phyloP scores from a whole-genome alignment of 805 yeast species.

The Metschnikowia proteae region DNA sequence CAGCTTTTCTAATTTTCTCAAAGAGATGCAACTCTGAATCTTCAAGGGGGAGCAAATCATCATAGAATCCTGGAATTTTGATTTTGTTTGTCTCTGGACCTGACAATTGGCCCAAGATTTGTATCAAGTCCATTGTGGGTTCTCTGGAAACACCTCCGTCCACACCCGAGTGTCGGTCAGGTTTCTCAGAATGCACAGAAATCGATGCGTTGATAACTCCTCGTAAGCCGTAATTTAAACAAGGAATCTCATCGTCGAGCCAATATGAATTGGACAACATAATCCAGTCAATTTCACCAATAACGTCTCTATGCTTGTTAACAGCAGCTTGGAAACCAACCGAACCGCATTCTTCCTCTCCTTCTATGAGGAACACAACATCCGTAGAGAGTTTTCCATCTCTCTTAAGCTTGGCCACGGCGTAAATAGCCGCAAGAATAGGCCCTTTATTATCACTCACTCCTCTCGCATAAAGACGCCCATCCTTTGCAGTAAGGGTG shows the following conservation, averaged over 20 bases:
- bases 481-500: constrained; percentile 68
- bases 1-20: constrained; percentile 48
- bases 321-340: constrained; percentile 75
- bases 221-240: constrained; percentile 89
- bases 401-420: constrained; percentile 69
- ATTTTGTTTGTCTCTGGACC: constrained; percentile 36
- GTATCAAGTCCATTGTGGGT: constrained; percentile 83
- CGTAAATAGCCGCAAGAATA: constrained; percentile 75
- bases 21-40: constrained; percentile 58
- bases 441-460: constrained; percentile 97
- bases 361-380: constrained; percentile 82
- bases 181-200: constrained; percentile 64
- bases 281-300: constrained; percentile 84
- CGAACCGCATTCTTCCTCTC: constrained; percentile 94
- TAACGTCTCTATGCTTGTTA: constrained; percentile 42
- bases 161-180: constrained; percentile 94
- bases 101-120: constrained; percentile 61
- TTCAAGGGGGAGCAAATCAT: constrained; percentile 56
- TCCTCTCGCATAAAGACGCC: constrained; percentile 87
- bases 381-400: constrained; percentile 57
- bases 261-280: constrained; percentile 88
- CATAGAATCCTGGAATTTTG: constrained; percentile 71
- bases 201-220: constrained; percentile 86
- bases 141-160: constrained; percentile 90
- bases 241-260: constrained; percentile 86